phyloP scores from a whole-genome alignment of 2,329 filamentous ascomycete genomes.

The Pseudogymnoascus sp. region DNA sequence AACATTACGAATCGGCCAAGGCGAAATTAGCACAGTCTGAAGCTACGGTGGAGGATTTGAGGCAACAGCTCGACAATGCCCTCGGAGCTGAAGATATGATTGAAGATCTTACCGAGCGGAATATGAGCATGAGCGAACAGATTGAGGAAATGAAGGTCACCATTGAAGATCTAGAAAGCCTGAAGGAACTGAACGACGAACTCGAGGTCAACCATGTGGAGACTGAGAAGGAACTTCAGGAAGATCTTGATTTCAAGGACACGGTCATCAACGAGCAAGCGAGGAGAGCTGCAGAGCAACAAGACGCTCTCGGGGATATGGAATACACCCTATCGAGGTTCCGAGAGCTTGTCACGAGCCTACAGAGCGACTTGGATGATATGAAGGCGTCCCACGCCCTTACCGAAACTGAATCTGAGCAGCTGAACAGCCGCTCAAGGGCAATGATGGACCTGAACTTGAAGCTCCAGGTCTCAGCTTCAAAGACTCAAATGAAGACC shows the following conservation, averaged over 20 bases:
- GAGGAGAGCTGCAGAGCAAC: conserved; percentile 64
- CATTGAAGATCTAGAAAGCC: conserved; percentile 77
- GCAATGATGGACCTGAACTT: conserved; percentile 96
- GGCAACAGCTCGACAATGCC: conserved; percentile 83
- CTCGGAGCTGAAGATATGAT: conserved; percentile 89
- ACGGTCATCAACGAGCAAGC: conserved; percentile 73
- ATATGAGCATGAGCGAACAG: conserved; percentile 72
- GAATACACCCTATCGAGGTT: conserved; percentile 86
- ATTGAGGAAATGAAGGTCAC: conserved; percentile 73
- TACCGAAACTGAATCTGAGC: conserved; percentile 85
- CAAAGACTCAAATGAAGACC: conserved; percentile 87
- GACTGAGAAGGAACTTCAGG: conserved; percentile 87
- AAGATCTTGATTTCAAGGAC: conserved; percentile 86
- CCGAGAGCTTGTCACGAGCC: conserved; percentile 74
- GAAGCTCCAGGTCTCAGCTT: conserved; percentile 82
- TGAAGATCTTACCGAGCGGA: conserved; percentile 81
- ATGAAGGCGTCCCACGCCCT: conserved; percentile 88
- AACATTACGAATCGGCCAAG: conserved; percentile 60
- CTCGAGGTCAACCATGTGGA: conserved; percentile 89
- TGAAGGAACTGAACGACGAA: conserved; percentile 91
- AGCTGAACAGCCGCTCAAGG: conserved; percentile 77
- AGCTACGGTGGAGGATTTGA: conserved; percentile 71
- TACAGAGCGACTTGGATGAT: conserved; percentile 83
- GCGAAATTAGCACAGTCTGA: conserved; percentile 67
- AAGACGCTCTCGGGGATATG: conserved; percentile 73